phyloP scores from a whole-genome alignment of 2,329 filamentous ascomycete species.

The Fusarium dlaminii region DNA sequence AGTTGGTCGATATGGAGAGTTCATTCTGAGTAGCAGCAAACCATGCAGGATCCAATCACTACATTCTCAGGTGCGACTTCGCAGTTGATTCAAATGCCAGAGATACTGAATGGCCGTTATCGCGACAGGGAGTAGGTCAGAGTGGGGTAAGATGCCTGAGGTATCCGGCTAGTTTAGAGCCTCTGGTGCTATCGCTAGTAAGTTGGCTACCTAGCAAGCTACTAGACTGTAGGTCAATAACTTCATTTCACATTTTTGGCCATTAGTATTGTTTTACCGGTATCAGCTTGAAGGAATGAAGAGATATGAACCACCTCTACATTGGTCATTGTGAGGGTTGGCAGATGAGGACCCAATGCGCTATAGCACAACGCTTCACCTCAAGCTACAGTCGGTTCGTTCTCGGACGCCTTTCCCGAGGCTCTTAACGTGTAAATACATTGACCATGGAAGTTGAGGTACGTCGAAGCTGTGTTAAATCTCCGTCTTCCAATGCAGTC shows the following conservation, averaged over 20 bases:
- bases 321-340: neutral
- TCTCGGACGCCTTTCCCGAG: neutral
- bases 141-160: neutral
- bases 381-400: neutral
- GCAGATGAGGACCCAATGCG: neutral
- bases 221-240: neutral
- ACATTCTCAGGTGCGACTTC: neutral
- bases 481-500: neutral
- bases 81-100: neutral
- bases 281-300: neutral
- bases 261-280: neutral
- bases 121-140: neutral
- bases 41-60: neutral
- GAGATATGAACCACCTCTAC: rapidly evolving
- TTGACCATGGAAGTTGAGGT: neutral
- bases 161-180: neutral
- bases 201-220: no score
- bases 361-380: neutral
- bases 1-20: neutral
- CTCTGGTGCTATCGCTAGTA: neutral
- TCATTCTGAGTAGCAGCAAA: neutral
- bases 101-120: neutral
- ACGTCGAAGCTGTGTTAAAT: neutral
- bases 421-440: rapidly evolving
- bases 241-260: neutral